Conservation (phyloP, 345 rosid genomes). For the Moringa oleifera region DNA sequence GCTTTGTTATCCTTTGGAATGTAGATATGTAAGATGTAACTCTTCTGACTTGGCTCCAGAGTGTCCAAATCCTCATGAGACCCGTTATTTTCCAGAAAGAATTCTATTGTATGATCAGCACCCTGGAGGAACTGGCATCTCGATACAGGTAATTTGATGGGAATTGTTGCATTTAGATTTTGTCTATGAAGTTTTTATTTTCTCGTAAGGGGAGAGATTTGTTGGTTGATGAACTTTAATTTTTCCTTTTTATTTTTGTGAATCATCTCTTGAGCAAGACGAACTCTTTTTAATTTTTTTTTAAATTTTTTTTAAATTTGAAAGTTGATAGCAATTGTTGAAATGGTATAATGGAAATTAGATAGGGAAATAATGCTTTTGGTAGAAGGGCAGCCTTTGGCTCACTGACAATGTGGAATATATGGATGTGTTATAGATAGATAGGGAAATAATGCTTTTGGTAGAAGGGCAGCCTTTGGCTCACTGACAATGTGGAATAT, state of each 20-base stretch:
- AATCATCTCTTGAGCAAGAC: not conserved
- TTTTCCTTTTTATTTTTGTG: not conserved
- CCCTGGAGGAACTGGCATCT: slow-evolving; percentile 91
- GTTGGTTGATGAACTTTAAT: not conserved
- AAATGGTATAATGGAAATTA: not conserved
- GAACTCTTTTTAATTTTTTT: too few relatives aligned
- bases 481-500: slow-evolving; percentile 12
- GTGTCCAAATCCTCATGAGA: slow-evolving; percentile 65
- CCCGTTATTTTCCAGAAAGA: slow-evolving; percentile 54
- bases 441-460: not conserved
- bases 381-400: not conserved
- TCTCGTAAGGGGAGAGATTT: not conserved
- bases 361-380: not conserved
- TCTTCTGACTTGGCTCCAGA: slow-evolving; percentile 88
- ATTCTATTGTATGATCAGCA: slow-evolving; percentile 84
- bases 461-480: not conserved
- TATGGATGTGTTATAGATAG: slow-evolving; percentile 35
- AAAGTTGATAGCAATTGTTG: too few relatives aligned
- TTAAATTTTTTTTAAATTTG: too few relatives aligned
- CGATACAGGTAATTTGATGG: slow-evolving; percentile 48
- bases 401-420: not conserved
- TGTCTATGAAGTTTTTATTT: not conserved
- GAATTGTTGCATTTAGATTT: slow-evolving; percentile 5
- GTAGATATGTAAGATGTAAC: slow-evolving; percentile 73
- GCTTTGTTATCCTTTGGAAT: slow-evolving; percentile 13